Conservation (phyloP, 2,329 filamentous ascomycete species). For the Phaeosphaeria sp. region DNA sequence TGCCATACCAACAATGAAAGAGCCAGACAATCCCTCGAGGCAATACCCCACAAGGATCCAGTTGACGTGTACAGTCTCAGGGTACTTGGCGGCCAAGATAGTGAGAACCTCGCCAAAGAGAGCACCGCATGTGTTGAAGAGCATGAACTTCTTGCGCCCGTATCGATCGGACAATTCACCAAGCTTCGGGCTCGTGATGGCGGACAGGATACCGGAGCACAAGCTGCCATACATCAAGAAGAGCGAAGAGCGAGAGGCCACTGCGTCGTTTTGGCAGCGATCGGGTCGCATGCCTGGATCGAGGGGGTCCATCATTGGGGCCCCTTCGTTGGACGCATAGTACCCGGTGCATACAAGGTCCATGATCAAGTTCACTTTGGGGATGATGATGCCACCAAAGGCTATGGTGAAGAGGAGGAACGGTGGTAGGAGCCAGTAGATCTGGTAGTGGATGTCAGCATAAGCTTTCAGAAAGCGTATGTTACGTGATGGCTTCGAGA, state of each 20-base stretch:
- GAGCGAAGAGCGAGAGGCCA: constrained; percentile 76
- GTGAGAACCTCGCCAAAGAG: constrained; percentile 77
- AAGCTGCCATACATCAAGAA: constrained; percentile 81
- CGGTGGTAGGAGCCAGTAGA: constrained; percentile 82
- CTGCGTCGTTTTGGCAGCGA: constrained; percentile 79
- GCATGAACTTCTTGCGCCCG: constrained; percentile 77
- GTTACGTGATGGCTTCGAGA: background rate
- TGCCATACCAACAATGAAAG: constrained; percentile 83
- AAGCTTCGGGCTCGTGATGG: constrained; percentile 80
- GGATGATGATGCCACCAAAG: constrained; percentile 84
- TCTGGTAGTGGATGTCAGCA: constrained; percentile 49
- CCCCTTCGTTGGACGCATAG: constrained; percentile 64
- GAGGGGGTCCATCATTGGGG: constrained; percentile 47
- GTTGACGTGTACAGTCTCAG: constrained; percentile 74
- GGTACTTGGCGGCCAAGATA: constrained; percentile 77
- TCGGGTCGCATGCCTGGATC: constrained; percentile 48
- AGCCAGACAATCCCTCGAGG: constrained; percentile 84
- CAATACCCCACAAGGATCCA: constrained; percentile 79
- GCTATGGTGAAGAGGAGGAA: constrained; percentile 84
- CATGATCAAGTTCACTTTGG: constrained; percentile 85
- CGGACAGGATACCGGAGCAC: constrained; percentile 76
- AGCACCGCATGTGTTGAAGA: constrained; percentile 75
- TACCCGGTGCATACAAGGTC: constrained; percentile 84
- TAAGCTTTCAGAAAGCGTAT: background rate
- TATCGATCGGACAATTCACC: constrained; percentile 87